Evolutionary conservation across 1,139 yeast genomes (phyloP).

Genomic region (Kurtzmaniella quercitrusa): DNA sequence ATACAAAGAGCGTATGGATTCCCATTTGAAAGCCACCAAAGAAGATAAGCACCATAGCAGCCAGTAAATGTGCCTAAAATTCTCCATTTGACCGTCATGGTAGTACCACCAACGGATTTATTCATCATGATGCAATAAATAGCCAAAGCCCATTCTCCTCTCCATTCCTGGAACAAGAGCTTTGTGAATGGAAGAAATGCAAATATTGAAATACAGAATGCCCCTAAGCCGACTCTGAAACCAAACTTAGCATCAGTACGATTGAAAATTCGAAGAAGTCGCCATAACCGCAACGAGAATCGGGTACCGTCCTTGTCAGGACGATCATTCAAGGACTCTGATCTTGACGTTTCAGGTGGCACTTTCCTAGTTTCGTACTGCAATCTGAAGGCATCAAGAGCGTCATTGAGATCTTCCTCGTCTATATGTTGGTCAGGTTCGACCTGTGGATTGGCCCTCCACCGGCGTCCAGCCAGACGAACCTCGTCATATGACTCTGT

Average conservation of each 20-base stretch:
- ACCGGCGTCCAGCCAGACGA: constrained; percentile 8
- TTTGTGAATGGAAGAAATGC: constrained; percentile 62
- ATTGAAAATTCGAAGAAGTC: constrained; percentile 30
- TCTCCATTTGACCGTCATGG: constrained; percentile 74
- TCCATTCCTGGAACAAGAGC: constrained; percentile 55
- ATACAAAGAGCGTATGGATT: constrained; percentile 51
- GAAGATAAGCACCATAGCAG: constrained; percentile 52
- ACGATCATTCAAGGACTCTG: too few species aligned
- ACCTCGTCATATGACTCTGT: constrained; percentile 42
- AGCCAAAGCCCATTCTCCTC: constrained; percentile 83
- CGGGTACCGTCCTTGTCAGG: background rate
- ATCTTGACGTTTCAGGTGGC: background rate
- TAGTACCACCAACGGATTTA: constrained; percentile 82
- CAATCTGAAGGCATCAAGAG: constrained; percentile 29
- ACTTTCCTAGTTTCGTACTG: constrained; percentile 17
- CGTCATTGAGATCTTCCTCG: constrained; percentile 18
- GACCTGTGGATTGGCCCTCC: background rate
- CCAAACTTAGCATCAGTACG: constrained; percentile 76
- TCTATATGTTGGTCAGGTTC: background rate
- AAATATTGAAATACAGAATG: constrained; percentile 58
- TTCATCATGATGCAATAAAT: constrained; percentile 83
- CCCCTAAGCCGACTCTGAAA: constrained; percentile 74
- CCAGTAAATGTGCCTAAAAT: constrained; percentile 75
- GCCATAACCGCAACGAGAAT: constrained; percentile 26
- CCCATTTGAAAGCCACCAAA: constrained; percentile 59